Evolutionary conservation across 1,139 yeast species (phyloP), one percentile per base, ranked within the genome.

Genomic region (Saccharomyces hybrid): DNA sequence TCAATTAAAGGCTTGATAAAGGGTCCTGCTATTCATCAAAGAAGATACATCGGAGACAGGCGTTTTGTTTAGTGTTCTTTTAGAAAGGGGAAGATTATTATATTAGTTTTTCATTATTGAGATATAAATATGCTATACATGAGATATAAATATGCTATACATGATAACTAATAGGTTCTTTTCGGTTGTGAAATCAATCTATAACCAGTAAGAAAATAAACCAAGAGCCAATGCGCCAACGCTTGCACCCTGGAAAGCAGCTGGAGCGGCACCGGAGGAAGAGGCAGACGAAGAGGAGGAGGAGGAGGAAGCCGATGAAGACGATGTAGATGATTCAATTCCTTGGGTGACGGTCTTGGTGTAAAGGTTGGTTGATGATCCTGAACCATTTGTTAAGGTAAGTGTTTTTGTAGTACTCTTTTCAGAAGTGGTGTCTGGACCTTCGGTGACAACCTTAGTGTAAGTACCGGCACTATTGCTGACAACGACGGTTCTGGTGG

Each of bases 221-320:
- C 31, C 38, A 14, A 68, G 51, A n/a, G 60, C 51, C 11, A 32
- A 7, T n/a, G 42, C 42, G 3, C 42, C 42, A 7, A 32, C 9
- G 9, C 42, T 32, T 32, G 42, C 42, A n/a, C 42, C 42, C 7
- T 32, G 42, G 19, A 32, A 32, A 26, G 60, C 29, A 19, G 60
- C 57, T 16, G 62, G 44, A 26, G 53, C 32, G 9, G 53, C 50
- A 42, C 49, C 32, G 2, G 53, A 19, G 4, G 54, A 49, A 38
- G 67, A 60, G 28, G 69, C 58, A 49, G 65, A 58, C 32, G 64
- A 59, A 21, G 71, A 57, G 21, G 60, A n/a, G 24, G 71, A 57
- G 21, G 60, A n/a, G 24, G 55, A 26, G 29, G 57, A 28, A 9
- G 55, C 19, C 52, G 66, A 57, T 58, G 69, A 60, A 12, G 58